A percentile compares a stretch with the other conserved stretches of the same genome.
Evolutionary conservation across 1,284 basidiomycete species (phyloP).

Genomic region (Fomes fomentarius): DNA sequence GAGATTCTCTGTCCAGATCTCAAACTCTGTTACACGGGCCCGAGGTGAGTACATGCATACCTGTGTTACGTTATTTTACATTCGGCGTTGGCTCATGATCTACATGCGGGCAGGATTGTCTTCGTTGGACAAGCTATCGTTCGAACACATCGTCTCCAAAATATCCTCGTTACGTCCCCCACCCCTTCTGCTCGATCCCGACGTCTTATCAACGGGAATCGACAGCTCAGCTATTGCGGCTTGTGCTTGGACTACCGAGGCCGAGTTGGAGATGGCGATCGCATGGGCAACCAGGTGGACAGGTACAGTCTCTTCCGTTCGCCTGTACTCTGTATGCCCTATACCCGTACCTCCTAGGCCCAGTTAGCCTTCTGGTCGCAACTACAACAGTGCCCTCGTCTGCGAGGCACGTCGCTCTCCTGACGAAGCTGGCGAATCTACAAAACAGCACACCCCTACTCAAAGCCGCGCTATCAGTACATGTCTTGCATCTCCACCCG

Average conservation of each 20-base stretch:
- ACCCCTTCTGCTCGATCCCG: constrained; percentile 30
- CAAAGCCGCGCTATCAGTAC: constrained; percentile 43
- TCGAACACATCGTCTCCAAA: constrained; percentile 33
- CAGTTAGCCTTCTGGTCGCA: constrained; percentile 56
- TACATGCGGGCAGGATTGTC: constrained; percentile 3
- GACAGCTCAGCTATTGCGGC: constrained; percentile 41
- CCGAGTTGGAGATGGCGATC: constrained; percentile 37
- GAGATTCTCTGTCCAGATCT: background rate
- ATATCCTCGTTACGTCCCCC: constrained; percentile 30
- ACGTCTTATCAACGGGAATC: constrained; percentile 21
- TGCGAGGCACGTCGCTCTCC: constrained; percentile 18
- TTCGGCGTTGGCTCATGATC: background rate
- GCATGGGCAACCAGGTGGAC: constrained; percentile 50
- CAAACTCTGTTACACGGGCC: background rate
- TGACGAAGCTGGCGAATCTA: constrained; percentile 27
- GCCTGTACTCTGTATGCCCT: background rate
- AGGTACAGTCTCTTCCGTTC: constrained; percentile 38
- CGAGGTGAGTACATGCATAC: no score
- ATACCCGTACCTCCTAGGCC: constrained; percentile 39
- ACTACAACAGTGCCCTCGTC: constrained; percentile 40
- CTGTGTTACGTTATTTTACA: no score
- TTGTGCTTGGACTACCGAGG: constrained; percentile 53
- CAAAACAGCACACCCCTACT: constrained; percentile 30
- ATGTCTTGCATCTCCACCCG: constrained; percentile 51
- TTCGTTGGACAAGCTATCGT: constrained; percentile 26